Evolutionary conservation across 495 filamentous ascomycete genomes (phyloP).

Genomic region (Sporormia fimetaria): DNA sequence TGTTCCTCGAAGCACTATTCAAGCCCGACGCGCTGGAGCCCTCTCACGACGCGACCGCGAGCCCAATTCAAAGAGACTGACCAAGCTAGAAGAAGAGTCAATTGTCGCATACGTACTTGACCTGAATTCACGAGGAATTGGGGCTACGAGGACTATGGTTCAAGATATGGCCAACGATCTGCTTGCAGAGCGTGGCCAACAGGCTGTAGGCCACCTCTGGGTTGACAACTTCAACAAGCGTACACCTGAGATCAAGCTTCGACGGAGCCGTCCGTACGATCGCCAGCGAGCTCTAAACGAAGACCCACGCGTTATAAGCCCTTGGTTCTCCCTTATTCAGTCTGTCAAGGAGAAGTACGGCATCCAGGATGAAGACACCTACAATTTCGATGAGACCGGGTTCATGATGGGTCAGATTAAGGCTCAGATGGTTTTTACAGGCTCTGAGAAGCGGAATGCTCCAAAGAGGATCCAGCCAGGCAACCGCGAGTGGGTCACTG

Average conservation of each 20-base stretch:
- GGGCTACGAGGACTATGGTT: not conserved
- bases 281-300: too few species aligned
- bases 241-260: too few species aligned
- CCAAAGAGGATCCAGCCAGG: conserved; percentile 28
- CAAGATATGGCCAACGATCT: conserved; percentile 3
- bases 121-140: conserved; percentile 2
- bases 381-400: conserved; percentile 39
- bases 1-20: not conserved
- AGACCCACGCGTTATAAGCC: too few species aligned
- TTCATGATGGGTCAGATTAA: conserved; percentile 30
- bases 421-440: conserved; percentile 9
- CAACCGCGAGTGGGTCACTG: conserved; percentile 35
- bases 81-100: conserved; percentile 7
- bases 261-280: too few species aligned
- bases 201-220: not conserved
- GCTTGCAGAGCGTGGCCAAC: conserved; percentile 2
- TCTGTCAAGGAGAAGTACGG: conserved; percentile 32
- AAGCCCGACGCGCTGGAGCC: conserved; percentile 6
- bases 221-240: too few species aligned
- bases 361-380: conserved; percentile 34
- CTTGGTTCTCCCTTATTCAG: too few species aligned
- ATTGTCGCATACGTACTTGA: conserved; percentile 8
- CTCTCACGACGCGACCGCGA: conserved; percentile 8
- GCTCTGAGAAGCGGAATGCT: conserved; percentile 17
- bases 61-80: conserved; percentile 7